Base-by-base conservation (phyloP, 2,329 filamentous ascomycete genomes). In the Xylaria sp. region DNA sequence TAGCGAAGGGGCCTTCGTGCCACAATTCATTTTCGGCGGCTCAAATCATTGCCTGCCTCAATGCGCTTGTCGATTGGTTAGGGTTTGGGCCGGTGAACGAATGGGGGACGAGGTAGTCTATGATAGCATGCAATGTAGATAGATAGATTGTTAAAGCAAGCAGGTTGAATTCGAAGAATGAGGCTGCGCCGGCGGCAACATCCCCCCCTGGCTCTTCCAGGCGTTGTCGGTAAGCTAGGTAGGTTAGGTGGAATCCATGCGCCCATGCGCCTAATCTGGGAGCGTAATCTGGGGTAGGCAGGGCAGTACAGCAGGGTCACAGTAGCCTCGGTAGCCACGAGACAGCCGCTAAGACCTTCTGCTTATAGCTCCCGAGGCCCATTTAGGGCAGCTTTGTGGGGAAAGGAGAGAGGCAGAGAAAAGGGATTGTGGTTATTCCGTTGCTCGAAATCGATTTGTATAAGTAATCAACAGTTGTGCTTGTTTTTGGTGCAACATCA, bases 21-120 rank as follows among this genome's bases (percentile, higher is more conserved):
- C 74, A 72, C 61, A 56, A 73, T 72, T 76, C 75, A 76, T 76
- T 70, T 76, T 77, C 66, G 71, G 68, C 70, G 57, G 50, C 67
- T 67, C 67, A 63, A 68, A 71, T 73, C 62, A 70, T 68, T 15
- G 58, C 64, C 10, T 66, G 59, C 30, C 53, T 60, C 36, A 60
- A 65, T 60, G 43, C 43, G 53, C 15, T 63, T 56, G 43, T 36
- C 34, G 25, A 53, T 30, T n/a, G 8, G 9, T 4, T 20, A 30
- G 55, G 20, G 4, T 32, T 32, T 2, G 32, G 25, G 23, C 4
- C 20, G 55, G 23, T 15, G 52, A 57, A 41, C 23, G 0, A 12
- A 41, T 18, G 55, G 39, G 20, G 15, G 25, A 48, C 28, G 34
- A 50, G 20, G 12, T n/a, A 39, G 34, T 41, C 41, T 25, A 12